These are phyloP conservation scores for Pseudovirgaria hyperparasitica DNA, from an alignment of 2,329 filamentous ascomycete species.

Conservation along the genomic window DNA sequence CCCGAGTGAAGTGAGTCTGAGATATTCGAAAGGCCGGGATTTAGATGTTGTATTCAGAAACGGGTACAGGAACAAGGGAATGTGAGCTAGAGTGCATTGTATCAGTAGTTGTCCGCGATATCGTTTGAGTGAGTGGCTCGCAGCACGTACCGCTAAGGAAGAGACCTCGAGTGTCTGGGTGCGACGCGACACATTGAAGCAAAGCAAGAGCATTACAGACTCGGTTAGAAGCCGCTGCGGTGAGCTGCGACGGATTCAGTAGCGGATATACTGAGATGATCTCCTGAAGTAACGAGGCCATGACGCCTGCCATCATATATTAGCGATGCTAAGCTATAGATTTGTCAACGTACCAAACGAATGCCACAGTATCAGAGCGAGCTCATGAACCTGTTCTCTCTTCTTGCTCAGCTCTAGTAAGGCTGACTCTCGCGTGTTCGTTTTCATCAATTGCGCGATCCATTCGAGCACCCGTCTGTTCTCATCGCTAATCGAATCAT, in stretches of 20 bases:
- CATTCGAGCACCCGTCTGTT: conserved; percentile 86
- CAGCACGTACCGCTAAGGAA: conserved; percentile 70
- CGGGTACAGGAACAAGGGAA: conserved; percentile 92
- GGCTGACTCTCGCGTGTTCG: conserved; percentile 76
- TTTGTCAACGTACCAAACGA: conserved; percentile 64
- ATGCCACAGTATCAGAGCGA: conserved; percentile 95
- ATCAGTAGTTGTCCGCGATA: conserved; percentile 7
- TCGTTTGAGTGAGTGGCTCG: conserved; percentile 1
- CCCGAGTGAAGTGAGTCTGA: conserved; percentile 86
- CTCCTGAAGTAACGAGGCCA: conserved; percentile 94
- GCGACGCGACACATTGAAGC: conserved; percentile 91
- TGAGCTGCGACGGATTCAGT: conserved; percentile 91
- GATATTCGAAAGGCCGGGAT: conserved; percentile 92
- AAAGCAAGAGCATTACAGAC: conserved; percentile 95
- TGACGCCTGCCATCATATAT: conserved; percentile 55
- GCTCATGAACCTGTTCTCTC: conserved; percentile 90
- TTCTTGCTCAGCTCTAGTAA: conserved; percentile 97
- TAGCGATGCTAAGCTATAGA: conserved; percentile 3
- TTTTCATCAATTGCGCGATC: conserved; percentile 83
- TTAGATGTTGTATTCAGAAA: conserved; percentile 99
- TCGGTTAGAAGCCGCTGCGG: conserved; percentile 90
- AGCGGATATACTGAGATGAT: conserved; percentile 98
- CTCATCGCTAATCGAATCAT: conserved; percentile 61
- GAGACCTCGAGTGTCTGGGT: conserved; percentile 87
- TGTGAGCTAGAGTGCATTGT: conserved; percentile 56